phyloP scores from a whole-genome alignment of 306 rosid genomes.

The Purshia tridentata region DNA sequence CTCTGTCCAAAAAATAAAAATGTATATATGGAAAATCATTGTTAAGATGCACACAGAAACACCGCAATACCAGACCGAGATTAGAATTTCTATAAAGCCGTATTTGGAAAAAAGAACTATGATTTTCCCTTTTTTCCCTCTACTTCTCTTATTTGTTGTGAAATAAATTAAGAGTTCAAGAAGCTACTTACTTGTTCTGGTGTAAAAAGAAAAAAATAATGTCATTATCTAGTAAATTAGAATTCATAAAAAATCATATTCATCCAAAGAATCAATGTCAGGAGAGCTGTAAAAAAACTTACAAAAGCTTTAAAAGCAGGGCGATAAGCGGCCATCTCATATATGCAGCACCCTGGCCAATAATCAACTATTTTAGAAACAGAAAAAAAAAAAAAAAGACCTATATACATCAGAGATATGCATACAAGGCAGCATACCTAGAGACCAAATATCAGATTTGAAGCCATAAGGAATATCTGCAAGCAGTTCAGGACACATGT shows the following conservation, averaged over 20 bases:
- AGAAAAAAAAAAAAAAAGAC: constrained; percentile 14
- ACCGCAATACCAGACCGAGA: neutral
- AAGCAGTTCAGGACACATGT: constrained; percentile 99
- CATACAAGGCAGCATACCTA: constrained; percentile 57
- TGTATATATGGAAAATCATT: neutral
- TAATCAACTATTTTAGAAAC: constrained; percentile 33
- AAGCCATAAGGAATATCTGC: constrained; percentile 99
- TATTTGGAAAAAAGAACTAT: neutral
- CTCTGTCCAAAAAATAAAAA: neutral
- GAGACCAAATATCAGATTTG: constrained; percentile 99
- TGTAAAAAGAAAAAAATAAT: neutral
- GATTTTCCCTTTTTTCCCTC: neutral
- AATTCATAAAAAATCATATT: neutral
- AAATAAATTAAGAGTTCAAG: constrained; percentile 2
- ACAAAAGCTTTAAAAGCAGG: constrained; percentile 99
- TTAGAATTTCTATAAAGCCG: neutral
- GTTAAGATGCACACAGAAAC: neutral
- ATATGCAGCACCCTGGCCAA: constrained; percentile 87
- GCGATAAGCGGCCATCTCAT: constrained; percentile 99
- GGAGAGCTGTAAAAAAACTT: constrained; percentile 43
- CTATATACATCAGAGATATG: constrained; percentile 4
- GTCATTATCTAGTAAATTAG: neutral
- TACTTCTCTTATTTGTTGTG: neutral
- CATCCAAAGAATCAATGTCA: neutral
- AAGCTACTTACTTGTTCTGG: neutral